phyloP scores from a whole-genome alignment of 1,139 yeast species.

The Magnusiomyces magnusii region DNA sequence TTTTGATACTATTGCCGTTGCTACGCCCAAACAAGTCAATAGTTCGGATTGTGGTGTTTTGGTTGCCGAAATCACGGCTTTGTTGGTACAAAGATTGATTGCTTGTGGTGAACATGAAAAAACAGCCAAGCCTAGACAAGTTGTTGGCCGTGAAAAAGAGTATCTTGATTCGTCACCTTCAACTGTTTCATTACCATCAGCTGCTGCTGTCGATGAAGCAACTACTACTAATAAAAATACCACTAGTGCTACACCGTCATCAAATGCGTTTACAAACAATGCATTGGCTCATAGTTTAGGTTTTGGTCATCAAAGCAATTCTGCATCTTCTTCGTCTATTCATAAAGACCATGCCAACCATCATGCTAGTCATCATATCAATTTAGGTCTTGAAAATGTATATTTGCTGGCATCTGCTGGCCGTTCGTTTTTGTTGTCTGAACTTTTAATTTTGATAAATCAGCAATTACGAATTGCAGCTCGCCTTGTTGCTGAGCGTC shows the following conservation, averaged over 20 bases:
- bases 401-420: conserved; percentile 39
- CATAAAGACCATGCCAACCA: background rate
- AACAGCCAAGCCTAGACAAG: background rate
- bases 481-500: background rate
- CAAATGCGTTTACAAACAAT: background rate
- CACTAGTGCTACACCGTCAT: background rate
- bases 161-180: too few species aligned
- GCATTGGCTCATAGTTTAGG: background rate
- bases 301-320: background rate
- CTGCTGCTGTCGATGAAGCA: too few species aligned
- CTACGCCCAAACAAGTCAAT: conserved; percentile 67
- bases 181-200: too few species aligned
- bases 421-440: conserved; percentile 38
- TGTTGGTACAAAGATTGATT: conserved; percentile 35
- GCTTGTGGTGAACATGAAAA: conserved; percentile 18
- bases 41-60: conserved; percentile 75
- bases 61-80: conserved; percentile 45
- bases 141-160: too few species aligned
- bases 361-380: conserved; percentile 16
- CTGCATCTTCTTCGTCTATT: too few species aligned
- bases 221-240: too few species aligned
- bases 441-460: conserved; percentile 27
- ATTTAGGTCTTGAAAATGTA: conserved; percentile 32
- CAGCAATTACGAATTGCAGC: background rate
- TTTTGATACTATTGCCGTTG: conserved; percentile 28